Evolutionary conservation across 441 rosid genomes (phyloP).

Genomic region (Isatis lusitanica): DNA sequence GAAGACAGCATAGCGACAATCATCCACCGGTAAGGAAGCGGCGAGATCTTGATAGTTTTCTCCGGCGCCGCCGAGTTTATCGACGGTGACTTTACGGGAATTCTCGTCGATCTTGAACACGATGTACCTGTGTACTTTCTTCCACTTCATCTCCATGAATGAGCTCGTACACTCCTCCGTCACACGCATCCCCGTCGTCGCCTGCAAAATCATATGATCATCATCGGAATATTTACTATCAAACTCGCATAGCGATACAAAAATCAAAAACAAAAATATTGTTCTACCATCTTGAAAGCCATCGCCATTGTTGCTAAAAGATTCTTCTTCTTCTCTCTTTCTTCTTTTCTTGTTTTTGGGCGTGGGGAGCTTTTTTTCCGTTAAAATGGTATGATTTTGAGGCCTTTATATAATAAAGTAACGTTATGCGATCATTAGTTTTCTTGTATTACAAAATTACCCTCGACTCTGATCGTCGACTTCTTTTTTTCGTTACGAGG

Average conservation of each 20-base stretch:
- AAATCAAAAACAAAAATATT: not conserved
- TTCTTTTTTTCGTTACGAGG: not conserved
- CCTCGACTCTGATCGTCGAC: conserved; percentile 1
- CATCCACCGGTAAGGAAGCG: conserved; percentile 73
- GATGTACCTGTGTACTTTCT: conserved; percentile 71
- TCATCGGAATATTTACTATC: not conserved
- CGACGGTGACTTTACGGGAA: conserved; percentile 74
- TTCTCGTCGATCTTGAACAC: conserved; percentile 92
- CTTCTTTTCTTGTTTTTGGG: not conserved
- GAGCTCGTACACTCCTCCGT: conserved; percentile 84
- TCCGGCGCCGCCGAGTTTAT: conserved; percentile 81
- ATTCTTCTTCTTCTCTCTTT: conserved; percentile 14
- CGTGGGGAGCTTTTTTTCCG: not conserved
- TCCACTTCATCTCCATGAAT: conserved; percentile 95
- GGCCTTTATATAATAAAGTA: conserved; percentile 32
- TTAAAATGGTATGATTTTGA: conserved; percentile 26
- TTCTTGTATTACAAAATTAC: conserved; percentile 12
- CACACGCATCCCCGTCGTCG: conserved; percentile 84
- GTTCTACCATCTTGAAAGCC: conserved; percentile 90
- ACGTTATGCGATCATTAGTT: conserved; percentile 4
- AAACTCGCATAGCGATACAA: not conserved
- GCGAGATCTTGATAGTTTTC: conserved; percentile 71
- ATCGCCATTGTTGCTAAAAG: conserved; percentile 69
- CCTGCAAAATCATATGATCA: conserved; percentile 39
- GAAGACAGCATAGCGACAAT: conserved; percentile 88